A percentile compares a stretch with the other conserved stretches of the same genome.
Evolutionary conservation across 1,284 basidiomycete species (phyloP).

Genomic region (Phaffia rhodozyma): DNA sequence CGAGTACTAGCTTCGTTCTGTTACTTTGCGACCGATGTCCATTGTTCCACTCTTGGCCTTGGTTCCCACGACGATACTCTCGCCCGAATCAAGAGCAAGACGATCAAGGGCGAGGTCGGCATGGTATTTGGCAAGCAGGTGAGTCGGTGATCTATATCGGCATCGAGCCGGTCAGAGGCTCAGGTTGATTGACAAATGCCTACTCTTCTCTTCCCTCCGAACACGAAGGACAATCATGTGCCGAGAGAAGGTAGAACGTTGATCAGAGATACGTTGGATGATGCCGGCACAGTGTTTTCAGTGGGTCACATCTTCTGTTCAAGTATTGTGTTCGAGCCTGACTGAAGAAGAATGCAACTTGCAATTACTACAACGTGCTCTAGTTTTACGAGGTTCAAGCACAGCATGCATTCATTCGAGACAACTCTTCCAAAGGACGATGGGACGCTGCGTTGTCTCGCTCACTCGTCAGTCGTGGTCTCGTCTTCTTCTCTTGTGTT

Average conservation of each 20-base stretch:
- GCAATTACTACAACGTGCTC: background rate
- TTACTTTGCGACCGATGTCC: conserved; percentile 76
- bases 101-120: conserved; percentile 65
- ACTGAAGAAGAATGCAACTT: background rate
- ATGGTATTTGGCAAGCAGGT: conserved; percentile 92
- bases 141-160: conserved; percentile 18
- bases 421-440: conserved; percentile 76
- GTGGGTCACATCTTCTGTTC: conserved; percentile 37
- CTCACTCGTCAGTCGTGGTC: conserved; percentile 37
- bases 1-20: conserved; percentile 75
- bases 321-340: background rate
- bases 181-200: background rate
- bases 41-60: conserved; percentile 71
- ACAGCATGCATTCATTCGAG: conserved; percentile 86
- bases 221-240: conserved; percentile 65
- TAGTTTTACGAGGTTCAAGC: conserved; percentile 87
- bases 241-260: conserved; percentile 69
- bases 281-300: conserved; percentile 55
- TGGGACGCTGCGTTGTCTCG: conserved; percentile 84
- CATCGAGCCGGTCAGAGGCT: background rate
- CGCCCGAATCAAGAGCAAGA: conserved; percentile 56
- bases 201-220: background rate
- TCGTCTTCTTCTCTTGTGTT: background rate
- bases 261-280: conserved; percentile 67
- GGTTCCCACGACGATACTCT: conserved; percentile 67